Evolutionary conservation across 345 rosid genomes (phyloP).

Genomic region (Lagerstroemia speciosa): DNA sequence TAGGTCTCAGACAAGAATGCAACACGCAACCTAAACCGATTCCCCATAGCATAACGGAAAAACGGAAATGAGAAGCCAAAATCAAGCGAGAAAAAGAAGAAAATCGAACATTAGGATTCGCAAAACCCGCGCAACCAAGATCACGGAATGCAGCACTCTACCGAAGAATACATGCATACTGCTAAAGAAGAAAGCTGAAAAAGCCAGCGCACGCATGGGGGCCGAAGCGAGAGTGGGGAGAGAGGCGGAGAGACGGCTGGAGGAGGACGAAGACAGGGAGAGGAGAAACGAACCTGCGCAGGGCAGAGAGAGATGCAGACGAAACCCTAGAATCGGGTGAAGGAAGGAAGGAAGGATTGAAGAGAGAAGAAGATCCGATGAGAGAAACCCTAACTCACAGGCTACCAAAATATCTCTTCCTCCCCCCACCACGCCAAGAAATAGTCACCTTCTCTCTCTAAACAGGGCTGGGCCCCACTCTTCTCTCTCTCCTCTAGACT

Average conservation of each 20-base stretch:
- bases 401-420: too few relatives aligned
- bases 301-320: not conserved
- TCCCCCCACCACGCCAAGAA: too few relatives aligned
- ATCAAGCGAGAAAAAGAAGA: not conserved
- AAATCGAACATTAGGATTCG: not conserved
- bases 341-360: not conserved
- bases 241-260: too few relatives aligned
- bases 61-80: not conserved
- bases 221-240: not conserved
- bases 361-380: too few relatives aligned
- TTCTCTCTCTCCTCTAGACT: too few relatives aligned
- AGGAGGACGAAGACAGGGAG: not conserved
- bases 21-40: not conserved
- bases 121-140: not conserved
- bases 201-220: too few relatives aligned
- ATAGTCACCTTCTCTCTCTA: too few relatives aligned
- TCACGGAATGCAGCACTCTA: not conserved
- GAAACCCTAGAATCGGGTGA: constrained; percentile 2
- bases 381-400: too few relatives aligned
- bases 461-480: too few relatives aligned
- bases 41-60: not conserved
- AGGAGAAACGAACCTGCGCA: constrained; percentile 3
- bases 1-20: not conserved
- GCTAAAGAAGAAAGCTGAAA: not conserved
- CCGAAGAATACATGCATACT: not conserved